phyloP scores from a whole-genome alignment of 345 rosid species.

The Populus simonii region DNA sequence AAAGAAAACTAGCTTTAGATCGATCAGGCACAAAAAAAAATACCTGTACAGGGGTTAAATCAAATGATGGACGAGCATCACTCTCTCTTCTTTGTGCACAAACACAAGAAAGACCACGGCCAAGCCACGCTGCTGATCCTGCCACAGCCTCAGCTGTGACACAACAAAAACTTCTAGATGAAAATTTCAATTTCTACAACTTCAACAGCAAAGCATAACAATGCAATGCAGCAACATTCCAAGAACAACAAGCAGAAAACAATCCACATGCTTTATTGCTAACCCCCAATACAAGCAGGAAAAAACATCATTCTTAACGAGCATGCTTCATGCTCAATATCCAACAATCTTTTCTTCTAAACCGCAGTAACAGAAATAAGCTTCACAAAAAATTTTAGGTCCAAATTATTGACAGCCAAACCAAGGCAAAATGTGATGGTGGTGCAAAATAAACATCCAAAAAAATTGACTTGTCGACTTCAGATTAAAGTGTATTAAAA shows the following conservation, averaged over 20 bases:
- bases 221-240: neutral
- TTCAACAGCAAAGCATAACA: neutral
- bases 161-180: constrained; percentile 31
- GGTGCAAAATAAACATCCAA: neutral
- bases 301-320: neutral
- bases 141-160: constrained; percentile 95
- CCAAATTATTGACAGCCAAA: neutral
- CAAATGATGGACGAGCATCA: constrained; percentile 88
- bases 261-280: neutral
- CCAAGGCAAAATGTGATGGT: neutral
- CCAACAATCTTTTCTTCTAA: neutral
- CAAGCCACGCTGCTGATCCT: constrained; percentile 99
- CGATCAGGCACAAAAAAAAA: neutral
- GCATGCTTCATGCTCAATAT: neutral
- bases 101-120: constrained; percentile 96
- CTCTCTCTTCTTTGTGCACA: constrained; percentile 91
- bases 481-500: neutral
- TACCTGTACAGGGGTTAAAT: constrained; percentile 92
- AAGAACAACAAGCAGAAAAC: neutral
- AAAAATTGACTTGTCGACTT: neutral
- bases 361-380: neutral
- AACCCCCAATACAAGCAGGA: neutral
- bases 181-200: constrained; percentile 19
- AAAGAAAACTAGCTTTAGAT: neutral
- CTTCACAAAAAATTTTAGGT: neutral